Base-by-base conservation (phyloP, 2,329 filamentous ascomycete genomes). In the Apiospora pterosperma region DNA sequence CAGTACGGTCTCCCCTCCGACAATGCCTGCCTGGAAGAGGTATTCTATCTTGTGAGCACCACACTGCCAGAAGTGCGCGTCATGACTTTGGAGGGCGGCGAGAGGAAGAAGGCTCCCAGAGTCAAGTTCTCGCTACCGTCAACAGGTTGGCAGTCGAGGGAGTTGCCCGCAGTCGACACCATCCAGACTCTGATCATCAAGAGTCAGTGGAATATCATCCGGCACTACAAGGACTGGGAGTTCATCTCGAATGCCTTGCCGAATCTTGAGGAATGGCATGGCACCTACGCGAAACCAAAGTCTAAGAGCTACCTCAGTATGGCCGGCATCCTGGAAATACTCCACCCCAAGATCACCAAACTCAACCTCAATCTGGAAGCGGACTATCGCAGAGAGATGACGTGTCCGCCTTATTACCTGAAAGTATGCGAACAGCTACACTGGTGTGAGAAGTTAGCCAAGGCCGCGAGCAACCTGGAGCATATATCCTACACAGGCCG, bases 131-230 rank as follows among this genome's bases (percentile, higher is more conserved):
- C 69, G 38, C 64, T 72, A 23, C 67, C 73, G 4, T 42, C 38
- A n/a, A 65, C 68, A 5, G 34, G 66, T 52, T 68, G 66, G 58
- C 61, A 63, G 19, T 58, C 73, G 25, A 73, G 77, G 68, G 70
- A 73, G 34, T 74, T 88, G 8, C 80, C 84, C 10, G 69, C 76
- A 23, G 78, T 91, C 3, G 75, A 80, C 3, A 84, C 85, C 3
- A 84, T 93, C 36, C 84, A 84, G 62, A 92, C 89, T 0, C 81
- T 93, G 23, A 85, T 92, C 52, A 90, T 90, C 76, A 88, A 90
- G 70, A 90, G 90, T 7, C 89, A 92, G 69, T 93, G 90, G 90
- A 93, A 93, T 72, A 81, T 93, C 34, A 90, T 92, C 75, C 82
- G 90, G 59, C 80, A 84, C 19, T 79, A 85, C 52, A 78, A 80